Conservation (phyloP, 768 basidiomycete species). For the Dacryopinax spathularia region DNA sequence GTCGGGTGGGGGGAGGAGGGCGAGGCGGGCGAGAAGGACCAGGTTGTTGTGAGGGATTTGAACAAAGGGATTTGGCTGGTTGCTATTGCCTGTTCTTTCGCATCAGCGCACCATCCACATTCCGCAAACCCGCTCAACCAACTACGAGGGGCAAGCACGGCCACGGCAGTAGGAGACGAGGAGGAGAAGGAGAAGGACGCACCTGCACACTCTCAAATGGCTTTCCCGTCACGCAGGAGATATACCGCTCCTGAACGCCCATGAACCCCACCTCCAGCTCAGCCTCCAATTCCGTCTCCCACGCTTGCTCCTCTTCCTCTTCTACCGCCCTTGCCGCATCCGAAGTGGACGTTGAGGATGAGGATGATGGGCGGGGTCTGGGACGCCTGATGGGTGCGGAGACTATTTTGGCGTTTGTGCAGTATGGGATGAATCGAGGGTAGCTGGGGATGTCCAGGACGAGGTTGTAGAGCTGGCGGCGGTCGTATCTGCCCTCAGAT, state of each 20-base stretch:
- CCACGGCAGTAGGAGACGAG: not conserved
- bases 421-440: constrained; percentile 77
- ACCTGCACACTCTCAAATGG: constrained; percentile 74
- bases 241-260: constrained; percentile 72
- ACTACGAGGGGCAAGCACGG: constrained; percentile 4
- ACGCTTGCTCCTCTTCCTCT: constrained; percentile 7
- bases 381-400: constrained; percentile 14
- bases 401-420: constrained; percentile 57
- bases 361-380: too few relatives aligned
- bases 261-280: constrained; percentile 84
- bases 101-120: constrained; percentile 2
- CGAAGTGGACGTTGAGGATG: too few relatives aligned
- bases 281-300: constrained; percentile 44
- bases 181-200: constrained; percentile 16
- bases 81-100: constrained; percentile 43
- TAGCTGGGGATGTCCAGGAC: constrained; percentile 84
- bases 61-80: constrained; percentile 60
- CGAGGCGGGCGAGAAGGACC: constrained; percentile 55
- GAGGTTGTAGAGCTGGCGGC: constrained; percentile 63
- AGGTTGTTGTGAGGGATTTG: constrained; percentile 52
- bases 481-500: constrained; percentile 46
- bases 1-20: constrained; percentile 30
- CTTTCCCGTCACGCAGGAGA: constrained; percentile 65
- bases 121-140: constrained; percentile 5
- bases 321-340: too few relatives aligned